Conservation (phyloP, 257 asterid genomes). For the Salvia splendens region DNA sequence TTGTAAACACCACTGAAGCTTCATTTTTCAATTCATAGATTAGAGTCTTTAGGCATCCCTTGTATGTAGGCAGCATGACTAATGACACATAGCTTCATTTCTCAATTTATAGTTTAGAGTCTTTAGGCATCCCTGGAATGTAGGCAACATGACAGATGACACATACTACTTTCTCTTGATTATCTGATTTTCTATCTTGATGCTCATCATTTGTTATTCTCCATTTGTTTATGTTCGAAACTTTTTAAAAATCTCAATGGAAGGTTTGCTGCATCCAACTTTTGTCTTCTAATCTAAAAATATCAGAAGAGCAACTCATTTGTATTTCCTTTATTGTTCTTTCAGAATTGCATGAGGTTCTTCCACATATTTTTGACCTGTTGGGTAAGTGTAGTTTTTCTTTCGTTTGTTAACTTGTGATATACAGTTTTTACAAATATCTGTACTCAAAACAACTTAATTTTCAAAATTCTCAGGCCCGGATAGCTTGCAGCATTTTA, state of each 20-base stretch:
- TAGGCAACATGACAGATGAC: no score
- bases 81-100: not conserved
- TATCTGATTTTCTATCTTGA: not conserved
- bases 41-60: no score
- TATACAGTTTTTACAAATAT: not conserved
- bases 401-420: not conserved
- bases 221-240: not conserved
- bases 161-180: not conserved
- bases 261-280: no score
- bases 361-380: slow-evolving; percentile 56
- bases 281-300: no score
- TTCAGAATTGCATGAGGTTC: slow-evolving; percentile 57
- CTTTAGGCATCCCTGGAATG: no score
- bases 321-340: not conserved
- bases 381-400: slow-evolving; percentile 40
- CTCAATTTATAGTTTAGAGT: not conserved
- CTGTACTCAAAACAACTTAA: not conserved
- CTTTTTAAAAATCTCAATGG: no score
- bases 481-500: slow-evolving; percentile 75
- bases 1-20: not conserved
- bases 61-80: no score
- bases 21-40: not conserved
- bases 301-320: no score
- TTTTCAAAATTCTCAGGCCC: slow-evolving; percentile 50
- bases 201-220: not conserved